Evolutionary conservation across 2,329 filamentous ascomycete genomes (phyloP).

Genomic region (Talaromyces sp.): DNA sequence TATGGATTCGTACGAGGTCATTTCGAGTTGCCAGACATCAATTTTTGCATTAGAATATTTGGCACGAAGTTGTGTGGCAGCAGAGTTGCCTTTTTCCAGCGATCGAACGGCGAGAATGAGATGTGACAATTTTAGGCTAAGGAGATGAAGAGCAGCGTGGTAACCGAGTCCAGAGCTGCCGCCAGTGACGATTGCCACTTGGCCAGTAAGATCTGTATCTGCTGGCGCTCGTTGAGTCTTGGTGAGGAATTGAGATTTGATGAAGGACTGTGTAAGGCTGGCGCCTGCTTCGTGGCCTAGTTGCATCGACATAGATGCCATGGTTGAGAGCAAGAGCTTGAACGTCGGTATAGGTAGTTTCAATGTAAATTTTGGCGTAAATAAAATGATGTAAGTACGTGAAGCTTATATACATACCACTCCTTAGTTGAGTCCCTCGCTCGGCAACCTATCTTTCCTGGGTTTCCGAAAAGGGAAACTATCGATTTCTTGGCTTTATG

Average conservation of each 20-base stretch:
- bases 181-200: slow-evolving; percentile 47
- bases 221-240: background rate
- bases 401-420: background rate
- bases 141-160: slow-evolving; percentile 40
- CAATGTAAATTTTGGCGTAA: too few species aligned
- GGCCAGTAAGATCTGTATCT: background rate
- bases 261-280: background rate
- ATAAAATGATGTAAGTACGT: too few species aligned
- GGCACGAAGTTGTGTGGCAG: slow-evolving; percentile 24
- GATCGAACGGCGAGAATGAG: slow-evolving; percentile 49
- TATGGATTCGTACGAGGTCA: slow-evolving; percentile 30
- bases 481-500: background rate
- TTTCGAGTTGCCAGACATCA: slow-evolving; percentile 6
- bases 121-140: slow-evolving; percentile 37
- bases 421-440: background rate
- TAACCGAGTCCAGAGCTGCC: slow-evolving; percentile 49
- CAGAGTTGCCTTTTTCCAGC: slow-evolving; percentile 41
- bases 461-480: background rate
- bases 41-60: background rate
- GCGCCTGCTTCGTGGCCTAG: background rate
- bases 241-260: slow-evolving; percentile 12
- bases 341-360: background rate
- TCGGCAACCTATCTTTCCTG: background rate
- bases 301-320: slow-evolving; percentile 7
- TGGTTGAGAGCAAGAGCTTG: background rate